Conservation (phyloP, 2,329 filamentous ascomycete genomes). For the Sclerotiophoma versabilis region DNA sequence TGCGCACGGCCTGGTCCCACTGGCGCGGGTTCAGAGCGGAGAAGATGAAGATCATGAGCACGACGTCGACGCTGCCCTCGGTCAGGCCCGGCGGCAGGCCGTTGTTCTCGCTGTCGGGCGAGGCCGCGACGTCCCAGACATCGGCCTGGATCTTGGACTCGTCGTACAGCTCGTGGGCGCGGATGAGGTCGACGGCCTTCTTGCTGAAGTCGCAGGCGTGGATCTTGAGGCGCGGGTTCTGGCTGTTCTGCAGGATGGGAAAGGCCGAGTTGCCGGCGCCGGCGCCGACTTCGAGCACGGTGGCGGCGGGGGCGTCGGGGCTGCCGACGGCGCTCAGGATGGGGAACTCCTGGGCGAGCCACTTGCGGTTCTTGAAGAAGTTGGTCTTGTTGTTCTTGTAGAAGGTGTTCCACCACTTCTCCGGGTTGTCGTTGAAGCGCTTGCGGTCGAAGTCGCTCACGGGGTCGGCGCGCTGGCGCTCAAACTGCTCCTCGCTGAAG, state of each 20-base stretch:
- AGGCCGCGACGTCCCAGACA: conserved; percentile 84
- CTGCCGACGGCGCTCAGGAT: conserved; percentile 78
- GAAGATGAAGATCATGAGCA: conserved; percentile 97
- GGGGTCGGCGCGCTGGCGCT: conserved; percentile 81
- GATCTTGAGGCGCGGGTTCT: conserved; percentile 80
- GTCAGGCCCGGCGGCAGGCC: conserved; percentile 76
- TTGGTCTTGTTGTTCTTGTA: conserved; percentile 98
- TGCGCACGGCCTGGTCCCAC: conserved; percentile 82
- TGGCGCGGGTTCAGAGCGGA: conserved; percentile 85
- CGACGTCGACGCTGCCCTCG: conserved; percentile 85
- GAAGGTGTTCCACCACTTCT: conserved; percentile 97
- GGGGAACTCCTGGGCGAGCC: conserved; percentile 95
- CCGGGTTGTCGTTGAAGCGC: conserved; percentile 88
- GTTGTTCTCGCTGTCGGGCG: conserved; percentile 55
- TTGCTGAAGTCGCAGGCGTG: conserved; percentile 97
- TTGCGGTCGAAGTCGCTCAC: conserved; percentile 93
- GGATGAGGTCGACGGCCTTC: conserved; percentile 92
- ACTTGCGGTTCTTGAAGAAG: conserved; percentile 99
- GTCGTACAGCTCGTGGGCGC: conserved; percentile 78
- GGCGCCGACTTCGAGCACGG: conserved; percentile 88
- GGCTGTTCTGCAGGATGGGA: conserved; percentile 83
- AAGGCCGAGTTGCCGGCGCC: conserved; percentile 97
- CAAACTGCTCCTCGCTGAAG: conserved; percentile 84
- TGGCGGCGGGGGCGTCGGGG: conserved; percentile 71
- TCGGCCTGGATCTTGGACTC: conserved; percentile 79